Base-by-base conservation (phyloP, 768 basidiomycete species). In the Naganishia onofrii region DNA sequence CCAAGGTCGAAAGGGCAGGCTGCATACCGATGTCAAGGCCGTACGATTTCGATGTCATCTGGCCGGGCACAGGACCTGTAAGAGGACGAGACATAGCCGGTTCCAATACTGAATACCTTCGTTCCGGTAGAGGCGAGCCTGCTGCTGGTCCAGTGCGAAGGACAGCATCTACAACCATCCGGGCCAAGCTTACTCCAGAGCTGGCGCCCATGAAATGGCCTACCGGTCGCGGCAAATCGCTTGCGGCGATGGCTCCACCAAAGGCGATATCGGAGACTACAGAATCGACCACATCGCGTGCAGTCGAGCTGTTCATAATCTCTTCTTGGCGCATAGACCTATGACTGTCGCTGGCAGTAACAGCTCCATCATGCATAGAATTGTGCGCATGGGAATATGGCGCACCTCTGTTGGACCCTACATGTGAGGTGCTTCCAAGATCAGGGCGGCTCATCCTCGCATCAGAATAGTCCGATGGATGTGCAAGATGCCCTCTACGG, bases 151-250 rank as follows among this genome's bases (percentile, higher is more conserved):
- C 79, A 0, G 73, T 75, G 2, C 77, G 70, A 3, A 76, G 66
- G 8, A 78, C 78, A 15, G 78, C 78, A 67, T 79, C 79, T 34
- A 76, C 74, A 1, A 80, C 78, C 78, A 80, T 76, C 15, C 78
- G 64, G 0, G 77, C 60, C 28, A 73, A 26, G 31, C 48, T 53
- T 42, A 70, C 69, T 8, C 66, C 68, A 3, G 69, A 70, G 26
- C 55, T 44, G 17, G 70, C 58, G n/a, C 69, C 69, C 69, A 70
- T 70, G 52, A 70, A 70, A 44, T 70, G 69, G 12, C 69, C 69
- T 19, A 63, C 69, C 21, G 60, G 60, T 42, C 60, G 38, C 12
- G 55, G 56, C 36, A 44, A 10, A n/a, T 56, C 46, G 28, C 52
- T 46, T 52, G 67, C 51, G 1, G 68, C 57, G 19, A 69, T 26